Base-by-base conservation (phyloP, 2,329 filamentous ascomycete species). In the Juglanconis sp. region DNA sequence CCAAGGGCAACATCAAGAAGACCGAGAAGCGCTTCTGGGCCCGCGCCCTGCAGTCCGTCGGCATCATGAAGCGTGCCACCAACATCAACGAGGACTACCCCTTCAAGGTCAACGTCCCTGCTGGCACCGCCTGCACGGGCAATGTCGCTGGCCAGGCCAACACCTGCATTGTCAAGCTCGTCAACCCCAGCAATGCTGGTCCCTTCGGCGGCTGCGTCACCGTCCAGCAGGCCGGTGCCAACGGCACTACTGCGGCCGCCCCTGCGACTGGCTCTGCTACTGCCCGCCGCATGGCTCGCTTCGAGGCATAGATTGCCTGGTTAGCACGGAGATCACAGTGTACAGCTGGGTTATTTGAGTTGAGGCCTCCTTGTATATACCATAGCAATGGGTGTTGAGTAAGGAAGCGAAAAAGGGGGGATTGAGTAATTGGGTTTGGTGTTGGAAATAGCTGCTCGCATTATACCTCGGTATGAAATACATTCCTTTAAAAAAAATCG, bases 1-100 rank as follows among this genome's bases (percentile, higher is more conserved):
- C 57, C 0, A 65, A 64, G 15, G 73, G 74, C 15, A 71, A 75
- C 57, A 75, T 75, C 60, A 62, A 63, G 42, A 64, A 67, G 54
- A 61, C 53, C n/a, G 61, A 64, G 34, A 65, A 65, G 58, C 59
- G 67, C 2, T 63, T 34, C 10, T 61, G 60, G 52, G 52, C 53
- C n/a, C 60, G 63, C 57, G 59, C 60, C 30, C 57, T 64, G 13
- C 52, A 57, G 54, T 34, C 60, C 35, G 48, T 60, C 13, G 61
- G 60, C 55, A 56, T 64, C 52, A 57, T 61, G 53, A 63, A 63
- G 58, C 63, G 63, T 24, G 63, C 63, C 44, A 59, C 63, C 49
- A 64, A 64, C 63, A 59, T 64, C 63, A 64, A 64, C 63, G 63
- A 64, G 57, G 62, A 65, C 61, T 64, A 55, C 62, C 69, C 68